These are phyloP conservation scores for Aeminium ludgeri DNA, from an alignment of 495 filamentous ascomycete genomes.

Conservation along the genomic window DNA sequence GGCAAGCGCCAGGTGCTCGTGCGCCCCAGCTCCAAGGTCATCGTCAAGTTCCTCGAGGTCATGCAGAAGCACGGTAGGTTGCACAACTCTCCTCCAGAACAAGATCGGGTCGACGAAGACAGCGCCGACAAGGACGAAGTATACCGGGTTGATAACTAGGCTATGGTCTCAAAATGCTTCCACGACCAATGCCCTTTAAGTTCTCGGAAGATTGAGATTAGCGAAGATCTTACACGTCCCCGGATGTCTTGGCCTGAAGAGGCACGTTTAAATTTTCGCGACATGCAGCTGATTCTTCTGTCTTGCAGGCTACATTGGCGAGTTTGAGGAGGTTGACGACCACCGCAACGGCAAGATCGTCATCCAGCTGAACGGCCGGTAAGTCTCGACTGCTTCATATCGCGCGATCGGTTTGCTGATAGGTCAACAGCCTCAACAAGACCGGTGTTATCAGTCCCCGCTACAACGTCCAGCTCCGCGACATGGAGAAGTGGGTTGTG, in stretches of 20 bases:
- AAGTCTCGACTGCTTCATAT: slow-evolving; percentile 8
- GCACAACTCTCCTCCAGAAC: slow-evolving; percentile 7
- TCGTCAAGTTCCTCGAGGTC: slow-evolving; percentile 93
- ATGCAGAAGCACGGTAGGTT: slow-evolving; percentile 98
- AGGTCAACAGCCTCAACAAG: slow-evolving; percentile 66
- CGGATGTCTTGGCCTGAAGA: slow-evolving; percentile 46
- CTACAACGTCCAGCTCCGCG: slow-evolving; percentile 93
- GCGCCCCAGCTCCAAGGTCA: slow-evolving; percentile 94
- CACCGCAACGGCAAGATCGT: slow-evolving; percentile 98
- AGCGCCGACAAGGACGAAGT: not conserved
- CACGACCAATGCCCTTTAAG: slow-evolving; percentile 97
- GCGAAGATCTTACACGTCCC: slow-evolving; percentile 90
- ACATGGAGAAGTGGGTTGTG: slow-evolving; percentile 96
- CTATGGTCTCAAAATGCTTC: slow-evolving; percentile 54
- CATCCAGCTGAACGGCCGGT: slow-evolving; percentile 79
- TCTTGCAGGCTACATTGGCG: slow-evolving; percentile 84
- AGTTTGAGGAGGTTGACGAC: slow-evolving; percentile 99
- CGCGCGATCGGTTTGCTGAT: slow-evolving; percentile 1
- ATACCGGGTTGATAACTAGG: slow-evolving; percentile 99
- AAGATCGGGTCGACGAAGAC: not conserved
- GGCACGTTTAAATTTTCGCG: slow-evolving; percentile 75
- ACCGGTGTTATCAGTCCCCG: slow-evolving; percentile 95
- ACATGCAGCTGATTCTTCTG: slow-evolving; percentile 47
- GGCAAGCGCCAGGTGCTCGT: slow-evolving; percentile 97
- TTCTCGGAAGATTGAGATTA: slow-evolving; percentile 74